Base-by-base conservation (phyloP, 441 rosid genomes). In the Gossypium aridum region DNA sequence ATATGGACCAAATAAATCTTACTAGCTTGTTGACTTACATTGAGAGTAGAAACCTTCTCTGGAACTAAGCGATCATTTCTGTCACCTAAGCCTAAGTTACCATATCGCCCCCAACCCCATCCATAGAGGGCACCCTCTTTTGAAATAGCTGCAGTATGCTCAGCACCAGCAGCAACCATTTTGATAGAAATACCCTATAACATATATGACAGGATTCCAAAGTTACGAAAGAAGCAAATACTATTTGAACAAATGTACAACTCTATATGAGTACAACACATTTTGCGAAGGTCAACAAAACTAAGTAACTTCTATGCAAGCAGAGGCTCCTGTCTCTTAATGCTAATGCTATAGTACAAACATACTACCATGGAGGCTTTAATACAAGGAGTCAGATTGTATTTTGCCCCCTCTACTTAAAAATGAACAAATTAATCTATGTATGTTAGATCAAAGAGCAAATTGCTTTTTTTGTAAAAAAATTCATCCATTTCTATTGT, bases 41-140 rank as follows among this genome's bases (percentile, higher is more conserved):
- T 73, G 72, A 79, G 67, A 57, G 87, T 73, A 72, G 88, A 78
- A 79, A 93, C 96, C 81, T 85, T 90, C 84, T 87, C 93, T 53
- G 99, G 99, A 80, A 93, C 84, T 79, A 86, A 79, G 71, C 98
- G 98, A 81, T 96, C 99, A 64, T 72, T 89, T 80, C 98, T 83
- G 84, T 96, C 99, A 64, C 99, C 99, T 39, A 96, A 85, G 77
- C 99, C 99, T 89, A 96, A 79, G 87, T 96, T 96, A 55, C 98
- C 99, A 78, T 96, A 93, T 56, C 96, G 80, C 7, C 99, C 99
- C 98, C 99, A 93, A 1, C 99, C 99, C 99, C 99, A 96, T 77
- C 99, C 99, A 83, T 92, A 93, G 23, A 96, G 94, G 45, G 86
- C 92, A 82, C 99, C 99, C 78, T 87, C 90, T 86, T 92, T 97